Base-by-base conservation (phyloP, 1,284 basidiomycete species). In the Bondarzewia mesenterica region DNA sequence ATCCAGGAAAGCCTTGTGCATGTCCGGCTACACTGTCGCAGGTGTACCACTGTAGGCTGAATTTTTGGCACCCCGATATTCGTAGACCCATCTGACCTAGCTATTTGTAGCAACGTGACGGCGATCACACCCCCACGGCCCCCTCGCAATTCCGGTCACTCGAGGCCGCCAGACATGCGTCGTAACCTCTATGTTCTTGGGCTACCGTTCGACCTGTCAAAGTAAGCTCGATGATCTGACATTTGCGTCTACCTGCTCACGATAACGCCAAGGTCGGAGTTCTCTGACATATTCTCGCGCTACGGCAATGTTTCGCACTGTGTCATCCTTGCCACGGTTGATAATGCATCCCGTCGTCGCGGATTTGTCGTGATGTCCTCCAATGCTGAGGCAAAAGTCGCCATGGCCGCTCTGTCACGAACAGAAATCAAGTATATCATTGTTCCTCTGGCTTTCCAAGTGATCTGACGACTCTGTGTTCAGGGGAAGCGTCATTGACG, bases 181-280 rank as follows among this genome's bases (percentile, higher is more conserved):
- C 75, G 85, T 50, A 89, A 89, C 60, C 75, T 89, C 41, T 89
- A 89, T 55, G 85, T 89, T 25, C 76, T 89, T 20, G 86, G 86
- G 15, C 62, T 89, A 43, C 86, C 86, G 4, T 87, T 87, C 57
- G 80, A 84, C 56, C 70, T 89, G 26, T 81, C 79, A 25, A 85
- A 86, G 85, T 86, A 59, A 50, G 74, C 58, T 32, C 38, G 1
- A 48, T 26, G 39, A 25, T 47, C 6, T 18, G 16, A 32, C 12
- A 32, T 7, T 7, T 10, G 29, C 5, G 12, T 29, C 18, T n/a
- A 22, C 27, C 21, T 43, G 25, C 50, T 49, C 16, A 36, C 45
- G n/a, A 15, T 21, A 14, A 21, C 49, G 14, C 45, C 3, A 41
- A 85, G 85, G 59, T 51, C 68, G 50, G 83, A 88, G 54, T 82